phyloP scores from a whole-genome alignment of 306 rosid genomes.

The Cicer yamashitae region DNA sequence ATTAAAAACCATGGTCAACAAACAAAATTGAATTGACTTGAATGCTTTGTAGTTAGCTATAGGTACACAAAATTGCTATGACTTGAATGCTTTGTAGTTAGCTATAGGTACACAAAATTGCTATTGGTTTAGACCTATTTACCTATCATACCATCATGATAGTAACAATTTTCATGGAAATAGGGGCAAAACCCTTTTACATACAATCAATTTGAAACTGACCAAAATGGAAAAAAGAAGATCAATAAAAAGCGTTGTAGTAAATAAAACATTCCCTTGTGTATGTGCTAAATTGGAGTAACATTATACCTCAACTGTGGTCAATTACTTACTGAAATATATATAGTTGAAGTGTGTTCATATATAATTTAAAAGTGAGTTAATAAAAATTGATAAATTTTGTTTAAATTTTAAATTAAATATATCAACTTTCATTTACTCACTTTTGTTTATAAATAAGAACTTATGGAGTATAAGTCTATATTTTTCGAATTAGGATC shows the following conservation, averaged over 20 bases:
- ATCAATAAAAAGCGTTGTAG: slow-evolving; percentile 34
- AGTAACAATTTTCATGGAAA: slow-evolving; percentile 43
- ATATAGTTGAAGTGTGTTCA: too few relatives aligned
- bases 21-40: slow-evolving; percentile 29
- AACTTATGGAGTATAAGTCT: too few relatives aligned
- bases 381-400: too few relatives aligned
- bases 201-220: slow-evolving; percentile 33
- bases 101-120: slow-evolving; percentile 1
- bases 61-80: slow-evolving; percentile 10
- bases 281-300: slow-evolving; percentile 48
- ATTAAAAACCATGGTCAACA: slow-evolving; percentile 38
- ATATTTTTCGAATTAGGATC: too few relatives aligned
- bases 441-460: too few relatives aligned
- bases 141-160: slow-evolving; percentile 49
- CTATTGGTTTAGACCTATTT: not conserved
- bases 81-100: slow-evolving; percentile 3
- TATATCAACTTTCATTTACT: too few relatives aligned
- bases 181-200: slow-evolving; percentile 24
- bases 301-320: slow-evolving; percentile 21
- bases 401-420: too few relatives aligned
- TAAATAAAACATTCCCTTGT: slow-evolving; percentile 48
- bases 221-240: slow-evolving; percentile 41
- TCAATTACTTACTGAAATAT: too few relatives aligned
- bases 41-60: not conserved
- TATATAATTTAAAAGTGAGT: too few relatives aligned